phyloP scores from a whole-genome alignment of 1,284 basidiomycete genomes.

The Amylostereum areolatum region DNA sequence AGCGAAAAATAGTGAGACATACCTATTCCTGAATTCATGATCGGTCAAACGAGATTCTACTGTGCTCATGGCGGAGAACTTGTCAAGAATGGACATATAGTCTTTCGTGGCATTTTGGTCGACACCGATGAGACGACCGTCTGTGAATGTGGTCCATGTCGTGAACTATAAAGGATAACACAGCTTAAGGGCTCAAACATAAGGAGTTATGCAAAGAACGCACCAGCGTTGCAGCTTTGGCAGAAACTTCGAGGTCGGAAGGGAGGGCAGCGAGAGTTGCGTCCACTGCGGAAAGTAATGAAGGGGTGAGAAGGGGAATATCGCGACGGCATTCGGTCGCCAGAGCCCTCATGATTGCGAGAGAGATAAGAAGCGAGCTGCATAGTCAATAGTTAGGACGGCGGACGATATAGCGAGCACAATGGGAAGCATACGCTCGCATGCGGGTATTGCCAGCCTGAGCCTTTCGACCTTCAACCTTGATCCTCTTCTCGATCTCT shows the following conservation, averaged over 20 bases:
- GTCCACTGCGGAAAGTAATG: conserved; percentile 73
- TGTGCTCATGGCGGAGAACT: conserved; percentile 63
- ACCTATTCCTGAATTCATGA: conserved; percentile 68
- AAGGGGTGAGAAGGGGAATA: conserved; percentile 75
- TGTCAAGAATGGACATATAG: conserved; percentile 66
- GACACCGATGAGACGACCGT: conserved; percentile 75
- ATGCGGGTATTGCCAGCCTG: conserved; percentile 69
- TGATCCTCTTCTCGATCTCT: conserved; percentile 79
- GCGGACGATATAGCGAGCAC: conserved; percentile 1
- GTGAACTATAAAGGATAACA: conserved; percentile 56
- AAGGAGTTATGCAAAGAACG: conserved; percentile 23
- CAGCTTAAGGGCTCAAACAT: background rate
- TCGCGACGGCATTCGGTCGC: conserved; percentile 89
- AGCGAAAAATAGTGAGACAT: conserved; percentile 6
- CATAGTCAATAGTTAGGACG: conserved; percentile 6
- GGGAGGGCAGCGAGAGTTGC: conserved; percentile 58
- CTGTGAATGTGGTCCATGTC: conserved; percentile 89
- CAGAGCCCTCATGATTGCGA: conserved; percentile 80
- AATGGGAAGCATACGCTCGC: conserved; percentile 63
- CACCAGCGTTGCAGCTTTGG: conserved; percentile 79
- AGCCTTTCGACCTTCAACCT: conserved; percentile 62
- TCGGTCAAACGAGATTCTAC: conserved; percentile 42
- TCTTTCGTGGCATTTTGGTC: conserved; percentile 66
- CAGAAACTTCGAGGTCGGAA: conserved; percentile 79
- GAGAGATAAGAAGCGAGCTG: conserved; percentile 82